phyloP scores from a whole-genome alignment of 805 yeast genomes.

The Candida dendrica region DNA sequence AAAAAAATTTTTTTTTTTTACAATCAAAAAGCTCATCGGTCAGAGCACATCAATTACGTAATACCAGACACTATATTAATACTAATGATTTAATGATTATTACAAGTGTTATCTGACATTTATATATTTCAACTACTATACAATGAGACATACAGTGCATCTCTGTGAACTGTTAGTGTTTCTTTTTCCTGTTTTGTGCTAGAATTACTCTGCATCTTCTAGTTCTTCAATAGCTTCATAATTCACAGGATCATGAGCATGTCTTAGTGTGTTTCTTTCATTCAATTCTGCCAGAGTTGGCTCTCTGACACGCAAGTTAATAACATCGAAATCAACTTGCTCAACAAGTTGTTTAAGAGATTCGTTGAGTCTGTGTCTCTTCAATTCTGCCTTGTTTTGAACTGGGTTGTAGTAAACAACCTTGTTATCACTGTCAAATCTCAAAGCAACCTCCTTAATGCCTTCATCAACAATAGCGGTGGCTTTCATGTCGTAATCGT shows the following conservation, averaged over 20 bases:
- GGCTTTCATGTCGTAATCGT: slow-evolving; percentile 73
- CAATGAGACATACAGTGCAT: too few relatives aligned
- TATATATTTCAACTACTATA: neutral
- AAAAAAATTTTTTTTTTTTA: too few relatives aligned
- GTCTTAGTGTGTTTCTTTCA: slow-evolving; percentile 60
- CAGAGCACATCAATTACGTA: neutral
- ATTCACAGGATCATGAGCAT: slow-evolving; percentile 72
- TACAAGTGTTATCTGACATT: too few relatives aligned
- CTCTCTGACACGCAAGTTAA: slow-evolving; percentile 60
- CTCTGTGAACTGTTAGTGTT: slow-evolving; percentile 4
- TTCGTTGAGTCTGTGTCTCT: slow-evolving; percentile 66
- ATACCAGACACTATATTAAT: too few relatives aligned
- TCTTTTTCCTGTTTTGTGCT: slow-evolving; percentile 15
- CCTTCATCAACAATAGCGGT: slow-evolving; percentile 21
- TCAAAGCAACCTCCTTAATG: slow-evolving; percentile 53
- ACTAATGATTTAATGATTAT: too few relatives aligned
- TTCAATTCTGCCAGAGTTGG: slow-evolving; percentile 65
- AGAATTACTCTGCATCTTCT: slow-evolving; percentile 12
- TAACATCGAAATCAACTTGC: slow-evolving; percentile 51
- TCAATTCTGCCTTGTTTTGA: slow-evolving; percentile 69
- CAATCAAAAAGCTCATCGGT: neutral
- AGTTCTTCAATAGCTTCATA: slow-evolving; percentile 46
- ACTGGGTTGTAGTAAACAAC: slow-evolving; percentile 75
- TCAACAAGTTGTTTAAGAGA: slow-evolving; percentile 45
- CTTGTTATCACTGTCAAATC: slow-evolving; percentile 45